These are phyloP conservation scores for Inosperma sp. DNA, from an alignment of 768 basidiomycete genomes.

Conservation along the genomic window DNA sequence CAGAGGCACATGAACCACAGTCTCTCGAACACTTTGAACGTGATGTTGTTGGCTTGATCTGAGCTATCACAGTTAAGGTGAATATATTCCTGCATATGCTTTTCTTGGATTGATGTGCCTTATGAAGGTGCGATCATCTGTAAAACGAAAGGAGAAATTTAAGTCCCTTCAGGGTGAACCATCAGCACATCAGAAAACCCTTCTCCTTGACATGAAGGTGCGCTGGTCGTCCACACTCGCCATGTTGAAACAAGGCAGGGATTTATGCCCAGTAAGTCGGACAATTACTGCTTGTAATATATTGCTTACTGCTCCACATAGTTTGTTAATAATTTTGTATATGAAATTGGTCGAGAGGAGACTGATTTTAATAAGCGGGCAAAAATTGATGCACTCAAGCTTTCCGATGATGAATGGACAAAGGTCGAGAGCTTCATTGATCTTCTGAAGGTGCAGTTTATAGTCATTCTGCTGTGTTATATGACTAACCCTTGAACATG, in stretches of 20 bases:
- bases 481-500: too few species aligned
- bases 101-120: not conserved
- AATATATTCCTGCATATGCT: not conserved
- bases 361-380: not conserved
- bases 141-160: conserved; percentile 4
- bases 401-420: not conserved
- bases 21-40: conserved; percentile 1
- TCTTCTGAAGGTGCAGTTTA: not conserved
- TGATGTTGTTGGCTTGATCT: not conserved
- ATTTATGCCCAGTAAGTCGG: not conserved
- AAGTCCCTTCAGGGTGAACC: conserved; percentile 6
- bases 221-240: conserved; percentile 4
- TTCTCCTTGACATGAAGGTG: conserved; percentile 2
- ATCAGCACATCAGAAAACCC: not conserved
- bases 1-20: conserved; percentile 5
- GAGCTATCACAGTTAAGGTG: conserved; percentile 1
- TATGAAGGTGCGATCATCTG: conserved; percentile 6
- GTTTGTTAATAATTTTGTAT: conserved; percentile 2
- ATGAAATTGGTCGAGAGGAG: not conserved
- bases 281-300: not conserved
- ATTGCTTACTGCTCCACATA: not conserved
- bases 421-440: not conserved
- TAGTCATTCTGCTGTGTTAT: too few species aligned
- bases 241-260: not conserved
- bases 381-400: not conserved